These are phyloP conservation scores for Circinella umbellata DNA, from an alignment of 371 early-diverging fungal species.

Conservation along the genomic window DNA sequence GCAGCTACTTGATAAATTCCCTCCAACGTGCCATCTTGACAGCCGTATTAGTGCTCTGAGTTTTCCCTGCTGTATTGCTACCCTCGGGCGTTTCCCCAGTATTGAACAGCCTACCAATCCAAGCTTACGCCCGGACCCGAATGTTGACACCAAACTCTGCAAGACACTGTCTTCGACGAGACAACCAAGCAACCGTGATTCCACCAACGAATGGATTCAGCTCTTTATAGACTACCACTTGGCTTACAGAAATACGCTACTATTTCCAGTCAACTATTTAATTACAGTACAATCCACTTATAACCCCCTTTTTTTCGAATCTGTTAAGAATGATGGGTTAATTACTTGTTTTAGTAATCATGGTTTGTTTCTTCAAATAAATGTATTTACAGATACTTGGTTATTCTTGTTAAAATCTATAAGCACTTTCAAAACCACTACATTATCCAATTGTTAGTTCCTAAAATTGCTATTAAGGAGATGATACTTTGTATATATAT, in stretches of 20 bases:
- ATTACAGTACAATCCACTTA: background rate
- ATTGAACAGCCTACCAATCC: conserved; percentile 58
- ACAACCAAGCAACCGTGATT: conserved; percentile 35
- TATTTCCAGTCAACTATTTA: conserved; percentile 33
- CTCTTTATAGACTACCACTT: conserved; percentile 52
- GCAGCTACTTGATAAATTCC: conserved; percentile 43
- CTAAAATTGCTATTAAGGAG: too few relatives aligned
- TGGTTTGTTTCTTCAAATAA: too few relatives aligned
- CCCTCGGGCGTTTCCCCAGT: conserved; percentile 61
- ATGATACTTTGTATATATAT: too few relatives aligned
- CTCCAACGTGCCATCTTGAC: conserved; percentile 61
- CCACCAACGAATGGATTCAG: conserved; percentile 52
- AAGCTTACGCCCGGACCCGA: conserved; percentile 45
- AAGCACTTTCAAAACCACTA: too few relatives aligned
- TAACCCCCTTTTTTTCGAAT: background rate
- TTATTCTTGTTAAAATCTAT: too few relatives aligned
- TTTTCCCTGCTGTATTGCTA: conserved; percentile 70
- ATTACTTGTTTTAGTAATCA: too few relatives aligned
- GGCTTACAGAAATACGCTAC: conserved; percentile 52
- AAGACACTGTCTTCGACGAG: conserved; percentile 22
- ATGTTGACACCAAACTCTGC: conserved; percentile 59
- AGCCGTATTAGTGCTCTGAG: conserved; percentile 60
- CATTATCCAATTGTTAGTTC: too few relatives aligned
- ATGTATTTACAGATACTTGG: too few relatives aligned
- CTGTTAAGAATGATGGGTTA: background rate